Conservation (phyloP, 176 grass and related monocot genomes). For the Otatea glauca region DNA sequence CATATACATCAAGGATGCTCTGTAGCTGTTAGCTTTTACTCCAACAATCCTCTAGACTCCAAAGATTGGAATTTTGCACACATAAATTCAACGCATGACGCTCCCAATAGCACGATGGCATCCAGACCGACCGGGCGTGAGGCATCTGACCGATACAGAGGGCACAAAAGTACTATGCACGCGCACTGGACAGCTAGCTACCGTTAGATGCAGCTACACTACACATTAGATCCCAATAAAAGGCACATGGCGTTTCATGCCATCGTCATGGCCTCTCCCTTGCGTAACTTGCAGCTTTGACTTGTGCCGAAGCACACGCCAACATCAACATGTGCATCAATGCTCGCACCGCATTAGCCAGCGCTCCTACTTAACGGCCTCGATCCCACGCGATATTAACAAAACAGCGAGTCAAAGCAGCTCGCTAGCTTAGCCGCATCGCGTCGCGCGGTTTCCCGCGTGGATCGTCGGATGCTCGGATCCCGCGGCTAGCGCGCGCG, state of each 20-base stretch:
- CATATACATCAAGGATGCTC: too few relatives aligned
- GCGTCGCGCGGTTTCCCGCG: not conserved
- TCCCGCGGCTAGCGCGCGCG: constrained; percentile 3
- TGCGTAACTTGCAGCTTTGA: constrained; percentile 45
- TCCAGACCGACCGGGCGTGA: not conserved
- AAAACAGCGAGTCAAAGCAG: constrained; percentile 33
- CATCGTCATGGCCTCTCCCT: not conserved
- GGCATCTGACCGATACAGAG: not conserved
- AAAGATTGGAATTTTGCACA: not conserved
- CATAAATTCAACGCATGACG: not conserved
- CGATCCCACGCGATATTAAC: constrained; percentile 14
- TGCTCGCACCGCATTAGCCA: not conserved
- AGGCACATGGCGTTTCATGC: constrained; percentile 20
- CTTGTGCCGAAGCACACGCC: constrained; percentile 39
- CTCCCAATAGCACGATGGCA: not conserved
- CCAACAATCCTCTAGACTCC: not conserved
- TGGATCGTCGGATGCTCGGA: constrained; percentile 38
- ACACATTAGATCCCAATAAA: constrained; percentile 30
- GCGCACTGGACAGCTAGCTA: constrained; percentile 38
- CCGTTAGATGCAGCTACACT: constrained; percentile 22
- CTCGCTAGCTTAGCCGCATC: not conserved
- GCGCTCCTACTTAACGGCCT: constrained; percentile 10
- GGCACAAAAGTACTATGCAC: not conserved
- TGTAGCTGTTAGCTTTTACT: not conserved
- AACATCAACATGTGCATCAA: constrained; percentile 51